Conservation (phyloP, 192 early-diverging fungal genomes). For the Mortierella claussenii region DNA sequence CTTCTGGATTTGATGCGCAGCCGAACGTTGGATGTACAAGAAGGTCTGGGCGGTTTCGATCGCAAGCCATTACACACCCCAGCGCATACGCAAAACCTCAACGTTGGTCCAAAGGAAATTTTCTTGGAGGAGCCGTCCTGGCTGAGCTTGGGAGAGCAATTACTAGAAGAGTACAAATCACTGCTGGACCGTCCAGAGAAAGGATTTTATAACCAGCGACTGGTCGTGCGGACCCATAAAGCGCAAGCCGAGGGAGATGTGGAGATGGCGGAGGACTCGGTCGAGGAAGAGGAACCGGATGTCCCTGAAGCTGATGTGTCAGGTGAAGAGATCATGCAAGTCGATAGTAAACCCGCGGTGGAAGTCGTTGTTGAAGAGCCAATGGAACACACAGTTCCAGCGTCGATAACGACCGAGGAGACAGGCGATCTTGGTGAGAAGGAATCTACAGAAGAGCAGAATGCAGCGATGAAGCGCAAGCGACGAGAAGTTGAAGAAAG, state of each 20-base stretch:
- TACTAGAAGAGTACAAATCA: conserved; percentile 36
- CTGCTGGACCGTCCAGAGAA: background rate
- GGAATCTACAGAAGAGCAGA: conserved; percentile 25
- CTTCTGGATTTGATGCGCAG: conserved; percentile 20
- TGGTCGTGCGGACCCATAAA: conserved; percentile 14
- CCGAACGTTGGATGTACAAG: background rate
- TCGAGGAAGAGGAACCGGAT: background rate
- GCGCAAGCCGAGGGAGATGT: conserved; percentile 8
- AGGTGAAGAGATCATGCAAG: background rate
- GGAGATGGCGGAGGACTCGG: conserved; percentile 9
- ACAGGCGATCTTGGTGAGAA: conserved; percentile 8
- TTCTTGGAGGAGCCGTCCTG: conserved; percentile 23
- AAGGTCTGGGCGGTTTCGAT: background rate
- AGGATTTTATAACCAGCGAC: conserved; percentile 21
- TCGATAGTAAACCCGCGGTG: background rate
- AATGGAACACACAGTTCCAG: background rate
- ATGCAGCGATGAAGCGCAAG: conserved; percentile 37
- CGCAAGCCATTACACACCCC: background rate
- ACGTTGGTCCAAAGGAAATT: conserved; percentile 5
- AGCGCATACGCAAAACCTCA: background rate
- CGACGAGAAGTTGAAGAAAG: conserved; percentile 46
- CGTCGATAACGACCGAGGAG: background rate
- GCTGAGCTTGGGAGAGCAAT: conserved; percentile 20
- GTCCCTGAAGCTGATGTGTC: background rate
- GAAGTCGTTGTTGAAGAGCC: conserved; percentile 3